These are phyloP conservation scores for Dalbergia cultrata DNA, from an alignment of 306 rosid species.

Conservation along the genomic window DNA sequence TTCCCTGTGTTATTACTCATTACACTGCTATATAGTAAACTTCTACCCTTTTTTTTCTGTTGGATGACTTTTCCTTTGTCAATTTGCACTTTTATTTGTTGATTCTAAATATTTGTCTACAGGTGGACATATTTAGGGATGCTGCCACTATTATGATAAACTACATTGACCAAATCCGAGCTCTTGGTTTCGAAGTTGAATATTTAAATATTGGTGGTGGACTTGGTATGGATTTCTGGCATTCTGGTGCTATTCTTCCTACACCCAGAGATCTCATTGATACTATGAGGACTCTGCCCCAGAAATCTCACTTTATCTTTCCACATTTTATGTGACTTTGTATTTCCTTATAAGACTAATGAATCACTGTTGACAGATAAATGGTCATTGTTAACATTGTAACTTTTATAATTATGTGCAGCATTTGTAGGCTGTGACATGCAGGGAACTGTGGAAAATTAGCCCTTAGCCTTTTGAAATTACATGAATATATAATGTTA, in stretches of 20 bases:
- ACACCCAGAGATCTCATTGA: constrained; percentile 88
- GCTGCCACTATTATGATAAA: constrained; percentile 90
- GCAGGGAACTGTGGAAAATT: constrained; percentile 7
- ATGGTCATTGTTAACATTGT: constrained; percentile 1
- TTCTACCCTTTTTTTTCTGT: neutral
- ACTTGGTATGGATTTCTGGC: constrained; percentile 93
- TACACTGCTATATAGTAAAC: no score
- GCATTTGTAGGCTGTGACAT: neutral
- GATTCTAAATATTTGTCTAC: constrained; percentile 30
- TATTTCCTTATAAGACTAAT: constrained; percentile 26
- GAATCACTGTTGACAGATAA: constrained; percentile 17
- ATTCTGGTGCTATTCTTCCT: constrained; percentile 84
- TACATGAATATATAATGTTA: no score
- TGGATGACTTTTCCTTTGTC: neutral
- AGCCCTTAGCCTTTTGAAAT: neutral
- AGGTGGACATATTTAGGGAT: constrained; percentile 96
- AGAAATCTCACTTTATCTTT: neutral
- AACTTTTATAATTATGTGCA: neutral
- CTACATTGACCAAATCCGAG: constrained; percentile 85
- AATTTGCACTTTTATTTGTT: constrained; percentile 26
- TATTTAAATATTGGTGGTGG: constrained; percentile 97
- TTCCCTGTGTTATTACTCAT: no score
- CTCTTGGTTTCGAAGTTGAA: constrained; percentile 88
- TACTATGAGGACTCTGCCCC: constrained; percentile 63
- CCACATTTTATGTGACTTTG: neutral